Base-by-base conservation (phyloP, 352 stramenopile genomes). In the Pseudoperonospora humuli region DNA sequence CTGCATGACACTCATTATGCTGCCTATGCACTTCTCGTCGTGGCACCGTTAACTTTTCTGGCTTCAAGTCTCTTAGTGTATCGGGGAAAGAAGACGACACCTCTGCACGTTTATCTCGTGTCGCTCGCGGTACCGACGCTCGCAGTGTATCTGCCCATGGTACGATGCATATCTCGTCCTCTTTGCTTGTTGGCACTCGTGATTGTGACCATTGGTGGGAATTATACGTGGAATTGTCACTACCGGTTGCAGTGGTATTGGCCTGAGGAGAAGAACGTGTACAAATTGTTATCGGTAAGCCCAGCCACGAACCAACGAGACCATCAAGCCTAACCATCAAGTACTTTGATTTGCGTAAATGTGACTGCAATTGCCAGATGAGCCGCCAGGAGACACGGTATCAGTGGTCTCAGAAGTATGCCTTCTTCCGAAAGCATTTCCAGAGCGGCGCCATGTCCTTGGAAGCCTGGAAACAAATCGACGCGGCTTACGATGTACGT, bases 401-500 rank as follows among this genome's bases (percentile, higher is more conserved):
- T 39, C 48, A 67, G 11, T 87, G 75, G 71, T 64, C 62, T 7
- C 70, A 80, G 47, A 76, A 80, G 61, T 87, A 84, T 21, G 62
- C 58, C 3, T 76, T 73, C 46, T 71, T 68, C 45, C 57, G 65
- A 15, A 67, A 75, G 25, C 44, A 78, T 18, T 82, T 64, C 52
- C 46, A 61, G 34, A 59, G 50, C 3, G 70, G 75, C 20, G 45
- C 73, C 31, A 79, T 87, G 57, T 64, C 63, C n/a, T 38, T 33
- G 5, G 49, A 80, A 32, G 53, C 68, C 10, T 87, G 75, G 75
- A 31, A 40, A 3, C 40, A 50, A 19, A 67, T 87, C 18, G 75
- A 87, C 48, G 31, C 47, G 8, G 72, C 75, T 23, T 87, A 86
- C 31, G 72, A 86, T 39, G 75, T 86, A 62, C 52, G 58, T 57